Conservation (phyloP, 768 basidiomycete species). For the Rhodotorula graminis region DNA sequence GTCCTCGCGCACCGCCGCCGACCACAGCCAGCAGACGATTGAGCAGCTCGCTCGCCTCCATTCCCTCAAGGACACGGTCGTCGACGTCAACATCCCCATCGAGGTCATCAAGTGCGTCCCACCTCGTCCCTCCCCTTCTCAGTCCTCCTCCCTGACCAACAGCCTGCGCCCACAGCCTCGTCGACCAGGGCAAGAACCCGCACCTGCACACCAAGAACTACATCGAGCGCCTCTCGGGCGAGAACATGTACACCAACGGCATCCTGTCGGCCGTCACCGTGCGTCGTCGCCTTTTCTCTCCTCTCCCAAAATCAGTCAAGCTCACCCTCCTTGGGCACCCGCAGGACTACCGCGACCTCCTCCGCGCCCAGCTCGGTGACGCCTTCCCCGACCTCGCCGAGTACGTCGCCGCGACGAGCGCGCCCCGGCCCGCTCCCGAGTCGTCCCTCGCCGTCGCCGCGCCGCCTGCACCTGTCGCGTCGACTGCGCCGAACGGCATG, state of each 20-base stretch:
- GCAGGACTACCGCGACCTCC: slow-evolving; percentile 35
- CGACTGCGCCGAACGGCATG: background rate
- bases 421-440: no score
- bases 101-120: slow-evolving; percentile 31
- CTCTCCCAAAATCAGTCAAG: background rate
- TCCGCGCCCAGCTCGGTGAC: slow-evolving; percentile 20
- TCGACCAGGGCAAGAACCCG: slow-evolving; percentile 44
- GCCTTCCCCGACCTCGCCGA: slow-evolving; percentile 38
- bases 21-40: slow-evolving; percentile 12
- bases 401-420: background rate
- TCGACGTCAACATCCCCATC: slow-evolving; percentile 27
- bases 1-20: background rate
- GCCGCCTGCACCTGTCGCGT: background rate
- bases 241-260: slow-evolving; percentile 44
- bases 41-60: slow-evolving; percentile 19
- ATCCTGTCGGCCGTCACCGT: slow-evolving; percentile 41
- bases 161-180: slow-evolving; percentile 14
- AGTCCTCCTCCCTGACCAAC: background rate
- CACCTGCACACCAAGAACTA: slow-evolving; percentile 40
- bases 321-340: no score
- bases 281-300: background rate
- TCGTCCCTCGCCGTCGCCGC: background rate
- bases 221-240: slow-evolving; percentile 40
- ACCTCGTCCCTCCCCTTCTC: no score
- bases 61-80: slow-evolving; percentile 13